Conservation (phyloP, 2,329 filamentous ascomycete genomes). For the Tolypocladium cylindrosporum region DNA sequence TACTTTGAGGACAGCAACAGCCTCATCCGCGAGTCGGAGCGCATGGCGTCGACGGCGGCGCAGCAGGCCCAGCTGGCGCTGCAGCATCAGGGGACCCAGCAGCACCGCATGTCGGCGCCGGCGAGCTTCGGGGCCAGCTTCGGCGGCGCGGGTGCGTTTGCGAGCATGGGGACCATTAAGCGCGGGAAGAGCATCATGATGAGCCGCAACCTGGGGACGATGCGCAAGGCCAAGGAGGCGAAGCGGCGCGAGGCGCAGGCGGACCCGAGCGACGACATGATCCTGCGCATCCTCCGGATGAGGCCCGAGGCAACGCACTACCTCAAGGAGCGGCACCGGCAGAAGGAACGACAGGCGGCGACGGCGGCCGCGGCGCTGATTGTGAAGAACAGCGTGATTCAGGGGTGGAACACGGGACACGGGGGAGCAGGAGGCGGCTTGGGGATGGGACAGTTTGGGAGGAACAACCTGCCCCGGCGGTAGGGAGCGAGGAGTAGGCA, state of each 20-base stretch:
- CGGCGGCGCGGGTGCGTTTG: slow-evolving; percentile 32
- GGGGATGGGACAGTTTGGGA: slow-evolving; percentile 29
- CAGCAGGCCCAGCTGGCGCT: slow-evolving; percentile 64
- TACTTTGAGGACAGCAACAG: slow-evolving; percentile 91
- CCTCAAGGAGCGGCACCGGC: slow-evolving; percentile 79
- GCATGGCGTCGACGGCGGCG: slow-evolving; percentile 83
- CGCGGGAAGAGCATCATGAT: slow-evolving; percentile 81
- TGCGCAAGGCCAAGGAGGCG: slow-evolving; percentile 92
- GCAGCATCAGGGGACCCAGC: slow-evolving; percentile 31
- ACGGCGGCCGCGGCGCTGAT: slow-evolving; percentile 88
- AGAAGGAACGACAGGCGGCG: slow-evolving; percentile 87
- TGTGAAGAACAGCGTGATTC: slow-evolving; percentile 75
- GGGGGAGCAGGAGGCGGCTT: slow-evolving; percentile 6
- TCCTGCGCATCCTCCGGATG: slow-evolving; percentile 89
- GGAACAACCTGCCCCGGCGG: slow-evolving; percentile 37
- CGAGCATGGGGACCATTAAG: slow-evolving; percentile 59
- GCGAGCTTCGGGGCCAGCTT: slow-evolving; percentile 29
- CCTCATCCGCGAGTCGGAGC: slow-evolving; percentile 87
- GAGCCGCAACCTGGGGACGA: slow-evolving; percentile 86
- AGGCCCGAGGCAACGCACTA: slow-evolving; percentile 81
- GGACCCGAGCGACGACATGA: slow-evolving; percentile 97
- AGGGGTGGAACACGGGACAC: slow-evolving; percentile 40
- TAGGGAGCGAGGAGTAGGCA: slow-evolving; percentile 15
- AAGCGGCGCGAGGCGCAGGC: slow-evolving; percentile 93
- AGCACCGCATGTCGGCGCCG: slow-evolving; percentile 63